Evolutionary conservation across 345 rosid species (phyloP).

Genomic region (Eucalyptus shirleyi): DNA sequence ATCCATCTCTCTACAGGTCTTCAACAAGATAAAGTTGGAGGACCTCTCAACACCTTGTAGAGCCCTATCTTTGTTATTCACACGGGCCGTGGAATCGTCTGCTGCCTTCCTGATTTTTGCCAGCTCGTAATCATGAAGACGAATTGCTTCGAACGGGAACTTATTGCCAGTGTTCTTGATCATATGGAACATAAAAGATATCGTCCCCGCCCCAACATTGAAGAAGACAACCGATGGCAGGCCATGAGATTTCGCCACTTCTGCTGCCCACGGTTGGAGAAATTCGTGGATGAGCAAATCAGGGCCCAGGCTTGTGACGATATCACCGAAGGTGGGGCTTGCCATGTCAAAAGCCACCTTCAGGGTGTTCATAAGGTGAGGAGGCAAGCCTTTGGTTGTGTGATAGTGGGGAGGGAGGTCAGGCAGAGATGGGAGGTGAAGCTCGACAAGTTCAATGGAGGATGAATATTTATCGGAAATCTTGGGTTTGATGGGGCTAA

Average conservation of each 20-base stretch:
- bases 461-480: not conserved
- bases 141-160: conserved; percentile 1
- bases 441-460: conserved; percentile 4
- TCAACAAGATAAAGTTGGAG: conserved; percentile 2
- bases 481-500: not conserved
- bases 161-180: not conserved
- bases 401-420: conserved; percentile 31
- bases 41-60: not conserved
- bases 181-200: not conserved
- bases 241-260: conserved; percentile 1
- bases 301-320: conserved; percentile 3
- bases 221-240: conserved; percentile 10
- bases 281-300: conserved; percentile 21
- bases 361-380: conserved; percentile 15
- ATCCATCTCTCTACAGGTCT: conserved; percentile 11
- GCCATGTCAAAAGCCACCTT: conserved; percentile 12
- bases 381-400: conserved; percentile 25
- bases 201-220: not conserved
- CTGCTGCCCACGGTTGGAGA: conserved; percentile 24
- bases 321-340: not conserved
- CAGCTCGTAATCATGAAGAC: not conserved
- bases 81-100: not conserved
- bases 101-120: not conserved
- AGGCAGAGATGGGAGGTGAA: conserved; percentile 15
- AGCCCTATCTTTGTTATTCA: not conserved